Evolutionary conservation across 306 rosid genomes (phyloP).

Genomic region (Aeschynomene evenia): DNA sequence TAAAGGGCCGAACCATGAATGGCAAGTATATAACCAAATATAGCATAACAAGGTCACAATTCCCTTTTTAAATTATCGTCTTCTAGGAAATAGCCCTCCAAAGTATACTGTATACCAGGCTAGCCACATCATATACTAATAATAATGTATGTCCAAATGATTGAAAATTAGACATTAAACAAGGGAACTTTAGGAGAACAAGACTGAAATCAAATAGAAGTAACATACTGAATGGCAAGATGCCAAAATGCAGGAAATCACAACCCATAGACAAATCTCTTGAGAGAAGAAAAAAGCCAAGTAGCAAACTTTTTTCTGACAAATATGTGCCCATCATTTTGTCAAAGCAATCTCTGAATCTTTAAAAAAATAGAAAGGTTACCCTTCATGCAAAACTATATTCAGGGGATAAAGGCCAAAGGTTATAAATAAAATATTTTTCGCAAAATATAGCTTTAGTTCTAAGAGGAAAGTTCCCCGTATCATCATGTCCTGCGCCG

Average conservation of each 20-base stretch:
- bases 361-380: neutral
- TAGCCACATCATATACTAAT: neutral
- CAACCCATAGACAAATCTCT: neutral
- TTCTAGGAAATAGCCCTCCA: neutral
- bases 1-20: neutral
- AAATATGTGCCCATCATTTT: neutral
- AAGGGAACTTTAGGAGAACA: neutral
- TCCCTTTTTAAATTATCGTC: neutral
- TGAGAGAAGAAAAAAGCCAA: constrained; percentile 1
- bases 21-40: constrained; percentile 9
- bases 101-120: constrained; percentile 1
- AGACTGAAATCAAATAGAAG: neutral
- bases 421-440: neutral
- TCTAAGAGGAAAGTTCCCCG: too few species aligned
- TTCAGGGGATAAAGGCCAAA: neutral
- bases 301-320: neutral
- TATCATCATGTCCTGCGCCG: too few species aligned
- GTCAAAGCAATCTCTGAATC: neutral
- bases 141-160: neutral
- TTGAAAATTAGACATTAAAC: neutral
- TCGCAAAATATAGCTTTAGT: neutral
- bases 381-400: neutral
- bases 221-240: neutral
- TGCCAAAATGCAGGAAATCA: constrained; percentile 20
- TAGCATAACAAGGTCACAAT: constrained; percentile 1